These are phyloP conservation scores for Malania oleifera DNA, from an alignment of 164 flowering plant species.

Conservation along the genomic window DNA sequence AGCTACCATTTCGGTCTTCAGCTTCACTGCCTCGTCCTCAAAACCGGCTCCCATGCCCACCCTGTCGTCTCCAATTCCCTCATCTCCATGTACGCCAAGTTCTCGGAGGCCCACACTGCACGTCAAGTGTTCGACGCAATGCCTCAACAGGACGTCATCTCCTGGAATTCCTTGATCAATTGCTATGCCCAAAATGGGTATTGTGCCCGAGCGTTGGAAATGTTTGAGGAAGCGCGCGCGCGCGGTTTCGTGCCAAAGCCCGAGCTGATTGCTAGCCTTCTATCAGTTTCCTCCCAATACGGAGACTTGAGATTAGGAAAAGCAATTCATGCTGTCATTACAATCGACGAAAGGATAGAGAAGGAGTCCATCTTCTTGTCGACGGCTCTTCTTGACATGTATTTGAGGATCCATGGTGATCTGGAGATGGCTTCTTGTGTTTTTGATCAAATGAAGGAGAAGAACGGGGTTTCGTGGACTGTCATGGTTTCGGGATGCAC, in stretches of 20 bases:
- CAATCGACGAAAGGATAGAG: constrained; percentile 25
- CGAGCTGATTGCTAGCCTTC: constrained; percentile 39
- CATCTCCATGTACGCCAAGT: constrained; percentile 46
- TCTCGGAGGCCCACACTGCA: constrained; percentile 21
- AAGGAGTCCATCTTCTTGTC: constrained; percentile 25
- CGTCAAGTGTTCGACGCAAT: constrained; percentile 44
- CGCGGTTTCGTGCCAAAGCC: constrained; percentile 34
- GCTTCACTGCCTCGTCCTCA: constrained; percentile 39
- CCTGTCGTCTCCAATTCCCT: constrained; percentile 48
- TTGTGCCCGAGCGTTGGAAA: constrained; percentile 19
- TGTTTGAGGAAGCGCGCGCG: constrained; percentile 29
- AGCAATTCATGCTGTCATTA: constrained; percentile 39
- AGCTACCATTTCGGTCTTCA: constrained; percentile 35
- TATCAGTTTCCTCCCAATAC: constrained; percentile 27
- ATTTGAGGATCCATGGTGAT: constrained; percentile 35
- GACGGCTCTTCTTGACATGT: constrained; percentile 52
- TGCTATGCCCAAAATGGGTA: constrained; percentile 44
- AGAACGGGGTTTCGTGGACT: constrained; percentile 64
- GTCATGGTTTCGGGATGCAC: constrained; percentile 49
- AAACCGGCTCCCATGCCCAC: constrained; percentile 28
- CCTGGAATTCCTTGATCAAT: constrained; percentile 52
- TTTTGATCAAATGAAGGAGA: constrained; percentile 34
- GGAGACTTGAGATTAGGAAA: constrained; percentile 31
- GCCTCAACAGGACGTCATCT: constrained; percentile 43
- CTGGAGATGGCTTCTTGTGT: constrained; percentile 30